Evolutionary conservation across 177 flowering plant genomes (phyloP).

Genomic region (Vitis hybrid): DNA sequence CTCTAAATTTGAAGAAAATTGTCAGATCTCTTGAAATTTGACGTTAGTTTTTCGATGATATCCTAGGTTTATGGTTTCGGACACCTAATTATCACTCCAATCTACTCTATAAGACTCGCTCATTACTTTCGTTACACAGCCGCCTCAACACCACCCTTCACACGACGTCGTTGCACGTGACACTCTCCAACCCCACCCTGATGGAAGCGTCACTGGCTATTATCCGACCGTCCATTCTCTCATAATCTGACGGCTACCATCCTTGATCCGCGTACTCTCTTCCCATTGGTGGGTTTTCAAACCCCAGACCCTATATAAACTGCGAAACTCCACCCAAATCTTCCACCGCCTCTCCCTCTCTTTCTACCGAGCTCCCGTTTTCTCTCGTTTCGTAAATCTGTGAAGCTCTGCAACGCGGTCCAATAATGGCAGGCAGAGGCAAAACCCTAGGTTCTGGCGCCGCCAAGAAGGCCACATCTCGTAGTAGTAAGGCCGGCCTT

Average conservation of each 20-base stretch:
- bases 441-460: slow-evolving; percentile 51
- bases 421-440: slow-evolving; percentile 55
- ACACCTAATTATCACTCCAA: no score
- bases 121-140: not conserved
- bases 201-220: not conserved
- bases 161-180: no score
- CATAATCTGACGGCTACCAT: slow-evolving; percentile 17
- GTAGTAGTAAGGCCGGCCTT: slow-evolving; percentile 58
- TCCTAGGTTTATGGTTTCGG: no score
- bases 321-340: not conserved
- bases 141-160: not conserved
- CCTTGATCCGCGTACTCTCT: slow-evolving; percentile 34
- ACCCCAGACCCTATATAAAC: slow-evolving; percentile 20
- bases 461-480: slow-evolving; percentile 56
- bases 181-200: not conserved
- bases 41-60: no score
- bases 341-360: not conserved
- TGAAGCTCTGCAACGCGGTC: not conserved
- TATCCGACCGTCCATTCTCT: slow-evolving; percentile 14
- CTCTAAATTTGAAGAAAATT: no score
- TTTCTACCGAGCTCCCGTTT: not conserved
- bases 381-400: not conserved
- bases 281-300: slow-evolving; percentile 24
- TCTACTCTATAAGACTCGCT: not conserved
- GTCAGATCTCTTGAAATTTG: no score